Conservation (phyloP, 331 rosid genomes). For the Quercus tomentella region DNA sequence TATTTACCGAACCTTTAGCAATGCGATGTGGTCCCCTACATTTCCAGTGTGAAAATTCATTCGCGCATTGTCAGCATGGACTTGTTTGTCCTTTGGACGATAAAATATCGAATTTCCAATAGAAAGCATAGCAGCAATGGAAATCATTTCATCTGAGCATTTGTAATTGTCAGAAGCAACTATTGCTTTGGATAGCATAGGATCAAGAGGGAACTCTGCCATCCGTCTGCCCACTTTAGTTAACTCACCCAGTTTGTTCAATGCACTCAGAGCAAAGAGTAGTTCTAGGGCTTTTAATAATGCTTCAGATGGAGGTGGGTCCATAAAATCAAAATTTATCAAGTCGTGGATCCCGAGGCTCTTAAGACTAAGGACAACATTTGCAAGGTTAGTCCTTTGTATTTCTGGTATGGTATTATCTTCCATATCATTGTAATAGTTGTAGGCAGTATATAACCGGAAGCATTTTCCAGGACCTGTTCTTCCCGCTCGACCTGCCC, state of each 20-base stretch:
- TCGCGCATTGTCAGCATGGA: slow-evolving; percentile 93
- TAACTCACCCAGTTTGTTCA: slow-evolving; percentile 82
- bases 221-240: slow-evolving; percentile 88
- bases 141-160: slow-evolving; percentile 84
- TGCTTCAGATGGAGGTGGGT: slow-evolving; percentile 96
- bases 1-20: slow-evolving; percentile 59
- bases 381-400: slow-evolving; percentile 88
- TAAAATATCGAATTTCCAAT: slow-evolving; percentile 90
- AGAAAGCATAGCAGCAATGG: slow-evolving; percentile 92
- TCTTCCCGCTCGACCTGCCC: slow-evolving; percentile 98
- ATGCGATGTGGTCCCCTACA: slow-evolving; percentile 92
- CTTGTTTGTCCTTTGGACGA: slow-evolving; percentile 98
- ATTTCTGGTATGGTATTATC: slow-evolving; percentile 92
- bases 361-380: slow-evolving; percentile 82
- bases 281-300: slow-evolving; percentile 86
- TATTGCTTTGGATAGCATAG: slow-evolving; percentile 88
- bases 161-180: slow-evolving; percentile 89
- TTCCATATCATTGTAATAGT: slow-evolving; percentile 68
- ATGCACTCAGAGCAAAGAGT: slow-evolving; percentile 79
- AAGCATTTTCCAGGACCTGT: slow-evolving; percentile 98
- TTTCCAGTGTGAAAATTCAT: slow-evolving; percentile 89
- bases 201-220: slow-evolving; percentile 99
- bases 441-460: slow-evolving; percentile 76
- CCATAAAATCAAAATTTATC: slow-evolving; percentile 88
- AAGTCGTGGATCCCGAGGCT: slow-evolving; percentile 90